Evolutionary conservation across 2,329 filamentous ascomycete species (phyloP), one percentile per base, ranked within the genome.

Genomic region (Fusarium nurragi): DNA sequence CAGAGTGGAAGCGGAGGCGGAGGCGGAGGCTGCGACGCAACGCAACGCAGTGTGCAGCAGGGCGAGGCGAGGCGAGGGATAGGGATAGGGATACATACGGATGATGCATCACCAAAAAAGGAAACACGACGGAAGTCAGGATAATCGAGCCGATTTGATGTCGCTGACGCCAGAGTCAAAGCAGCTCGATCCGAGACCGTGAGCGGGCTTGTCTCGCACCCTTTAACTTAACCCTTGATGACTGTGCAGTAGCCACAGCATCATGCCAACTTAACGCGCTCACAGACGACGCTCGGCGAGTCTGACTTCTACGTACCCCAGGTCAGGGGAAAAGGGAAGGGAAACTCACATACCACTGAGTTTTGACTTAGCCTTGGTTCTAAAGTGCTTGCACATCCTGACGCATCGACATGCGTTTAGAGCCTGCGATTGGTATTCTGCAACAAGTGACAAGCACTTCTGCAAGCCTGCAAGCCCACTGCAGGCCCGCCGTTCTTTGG

Each of bases 361-460:
- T 58, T 32, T 54, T 44, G 26, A 47, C 41, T 43, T 48, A 67
- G 47, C 55, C 43, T 54, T 41, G 40, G 39, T 57, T 26, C 55
- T 69, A 60, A 57, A 70, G 66, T 70, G 68, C 58, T 65, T 71
- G 69, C 67, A 62, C 69, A 67, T 55, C 39, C 50, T 54, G 54
- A 68, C 60, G 49, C 41, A 52, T 47, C 46, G 47, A 50, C 38
- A 21, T 44, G 28, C 43, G 30, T 54, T 40, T 25, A 43, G 51
- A 56, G 50, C 48, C 36, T 47, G 40, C 53, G 22, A 55, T 60
- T 63, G 54, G 54, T 44, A 57, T 64, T 62, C 48, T 51, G 39
- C 45, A 53, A 36, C 25, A 60, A 37, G 63, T 64, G 54, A 54
- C 54, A 62, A 62, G 54, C 55, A 59, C 57, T 36, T 54, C 58